These are phyloP conservation scores for Metarhizium robertsii DNA, from an alignment of 2,329 filamentous ascomycete genomes.

Conservation along the genomic window DNA sequence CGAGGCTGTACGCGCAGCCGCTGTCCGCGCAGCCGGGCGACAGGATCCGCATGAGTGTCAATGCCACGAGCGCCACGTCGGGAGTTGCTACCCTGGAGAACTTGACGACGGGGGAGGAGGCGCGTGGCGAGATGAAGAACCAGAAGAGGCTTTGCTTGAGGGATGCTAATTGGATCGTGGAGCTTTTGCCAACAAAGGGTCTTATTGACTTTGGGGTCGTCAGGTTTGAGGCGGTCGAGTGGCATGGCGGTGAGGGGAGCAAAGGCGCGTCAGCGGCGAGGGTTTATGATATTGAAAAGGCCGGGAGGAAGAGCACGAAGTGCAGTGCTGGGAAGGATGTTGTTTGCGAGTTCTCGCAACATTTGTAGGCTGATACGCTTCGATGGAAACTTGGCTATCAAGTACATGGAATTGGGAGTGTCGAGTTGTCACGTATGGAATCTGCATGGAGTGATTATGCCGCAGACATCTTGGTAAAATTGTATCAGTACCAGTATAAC, in stretches of 20 bases:
- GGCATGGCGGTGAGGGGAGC: not conserved
- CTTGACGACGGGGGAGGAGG: not conserved
- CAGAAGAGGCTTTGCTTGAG: too few relatives aligned
- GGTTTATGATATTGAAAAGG: not conserved
- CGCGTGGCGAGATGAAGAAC: not conserved
- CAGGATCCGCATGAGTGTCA: constrained; percentile 1
- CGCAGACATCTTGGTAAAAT: too few relatives aligned
- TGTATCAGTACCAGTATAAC: too few relatives aligned
- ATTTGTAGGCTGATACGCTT: not conserved
- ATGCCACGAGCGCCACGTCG: not conserved
- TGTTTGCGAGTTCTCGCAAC: not conserved
- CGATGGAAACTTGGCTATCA: not conserved
- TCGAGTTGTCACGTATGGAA: too few relatives aligned
- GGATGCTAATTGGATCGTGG: too few relatives aligned
- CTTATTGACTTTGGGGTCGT: not conserved
- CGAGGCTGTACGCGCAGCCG: not conserved
- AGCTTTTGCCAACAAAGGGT: too few relatives aligned
- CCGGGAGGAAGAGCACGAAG: not conserved
- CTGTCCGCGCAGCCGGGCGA: not conserved
- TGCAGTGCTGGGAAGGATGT: not conserved
- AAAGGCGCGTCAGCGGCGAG: not conserved
- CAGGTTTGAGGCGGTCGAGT: not conserved
- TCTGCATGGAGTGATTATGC: too few relatives aligned
- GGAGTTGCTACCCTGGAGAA: constrained; percentile 1
- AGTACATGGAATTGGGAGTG: not conserved